Conservation (phyloP, 2,329 filamentous ascomycete genomes). For the Penicillium sp. region DNA sequence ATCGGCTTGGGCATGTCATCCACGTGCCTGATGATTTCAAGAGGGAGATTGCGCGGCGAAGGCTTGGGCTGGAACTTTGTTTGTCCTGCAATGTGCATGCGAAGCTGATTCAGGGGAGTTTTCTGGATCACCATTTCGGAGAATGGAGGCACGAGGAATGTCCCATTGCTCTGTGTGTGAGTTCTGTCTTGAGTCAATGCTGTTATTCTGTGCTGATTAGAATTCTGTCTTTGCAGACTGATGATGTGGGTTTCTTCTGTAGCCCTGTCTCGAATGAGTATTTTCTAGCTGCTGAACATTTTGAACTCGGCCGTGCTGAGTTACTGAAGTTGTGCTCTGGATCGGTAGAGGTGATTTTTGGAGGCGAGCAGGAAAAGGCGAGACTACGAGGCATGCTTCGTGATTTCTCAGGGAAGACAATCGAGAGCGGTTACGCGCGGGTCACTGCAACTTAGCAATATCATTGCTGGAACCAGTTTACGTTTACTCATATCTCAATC, state of each 20-base stretch:
- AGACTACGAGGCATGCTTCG: conserved; percentile 17
- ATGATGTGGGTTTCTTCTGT: conserved; percentile 79
- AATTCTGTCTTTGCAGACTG: conserved; percentile 56
- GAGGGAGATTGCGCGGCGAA: conserved; percentile 52
- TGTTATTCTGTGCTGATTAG: conserved; percentile 13
- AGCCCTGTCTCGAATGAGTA: conserved; percentile 77
- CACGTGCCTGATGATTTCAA: conserved; percentile 64
- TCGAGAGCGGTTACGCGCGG: no score
- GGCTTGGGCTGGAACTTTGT: conserved; percentile 71
- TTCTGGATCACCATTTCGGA: conserved; percentile 71
- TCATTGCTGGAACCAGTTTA: no score
- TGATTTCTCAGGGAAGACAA: neutral
- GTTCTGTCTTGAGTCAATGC: conserved; percentile 34
- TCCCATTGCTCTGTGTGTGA: conserved; percentile 66
- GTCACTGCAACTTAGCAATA: no score
- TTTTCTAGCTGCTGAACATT: conserved; percentile 67
- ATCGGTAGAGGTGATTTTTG: conserved; percentile 66
- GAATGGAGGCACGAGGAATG: conserved; percentile 63
- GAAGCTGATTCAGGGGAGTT: conserved; percentile 66
- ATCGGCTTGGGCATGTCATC: conserved; percentile 75
- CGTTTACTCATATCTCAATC: no score
- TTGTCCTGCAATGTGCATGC: conserved; percentile 78
- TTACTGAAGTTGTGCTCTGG: conserved; percentile 58
- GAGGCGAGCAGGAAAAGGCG: conserved; percentile 57
- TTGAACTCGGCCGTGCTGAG: conserved; percentile 52